These are phyloP conservation scores for Rhodosporidiobolus odoratus DNA, from an alignment of 768 basidiomycete genomes.

Conservation along the genomic window DNA sequence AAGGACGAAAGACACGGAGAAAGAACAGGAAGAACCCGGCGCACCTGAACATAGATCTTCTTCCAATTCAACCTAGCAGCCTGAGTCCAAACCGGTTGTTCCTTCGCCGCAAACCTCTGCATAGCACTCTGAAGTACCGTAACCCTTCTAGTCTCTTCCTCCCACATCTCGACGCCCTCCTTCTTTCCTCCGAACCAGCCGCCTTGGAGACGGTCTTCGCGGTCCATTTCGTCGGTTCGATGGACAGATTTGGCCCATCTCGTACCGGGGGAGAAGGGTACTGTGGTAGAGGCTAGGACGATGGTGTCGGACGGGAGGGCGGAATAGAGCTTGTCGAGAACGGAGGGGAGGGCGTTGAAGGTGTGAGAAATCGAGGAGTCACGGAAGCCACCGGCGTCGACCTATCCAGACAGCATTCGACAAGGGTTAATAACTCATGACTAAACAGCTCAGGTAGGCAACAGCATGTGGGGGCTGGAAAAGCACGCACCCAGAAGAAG, in stretches of 20 bases:
- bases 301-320: constrained; percentile 35
- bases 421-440: too few relatives aligned
- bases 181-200: constrained; percentile 40
- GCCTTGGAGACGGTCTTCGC: constrained; percentile 38
- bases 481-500: constrained; percentile 39
- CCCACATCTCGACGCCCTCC: constrained; percentile 37
- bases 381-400: constrained; percentile 39
- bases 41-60: constrained; percentile 37
- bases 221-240: constrained; percentile 21
- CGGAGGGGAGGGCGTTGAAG: constrained; percentile 23
- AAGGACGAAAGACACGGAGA: background rate
- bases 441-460: too few relatives aligned
- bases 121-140: constrained; percentile 34
- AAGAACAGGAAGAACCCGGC: too few relatives aligned
- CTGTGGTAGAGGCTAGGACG: constrained; percentile 30
- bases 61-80: constrained; percentile 37
- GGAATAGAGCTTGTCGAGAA: constrained; percentile 27
- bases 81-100: constrained; percentile 40
- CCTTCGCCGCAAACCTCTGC: constrained; percentile 39
- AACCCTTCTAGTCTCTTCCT: constrained; percentile 30
- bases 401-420: constrained; percentile 6
- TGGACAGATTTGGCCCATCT: constrained; percentile 19
- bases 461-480: too few relatives aligned
- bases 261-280: constrained; percentile 25
- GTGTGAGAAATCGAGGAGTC: constrained; percentile 27